Percentiles rank a stretch among this genome's conserved stretches.
phyloP scores from a whole-genome alignment of 2,329 filamentous ascomycete genomes.

The Penicillium sp. region DNA sequence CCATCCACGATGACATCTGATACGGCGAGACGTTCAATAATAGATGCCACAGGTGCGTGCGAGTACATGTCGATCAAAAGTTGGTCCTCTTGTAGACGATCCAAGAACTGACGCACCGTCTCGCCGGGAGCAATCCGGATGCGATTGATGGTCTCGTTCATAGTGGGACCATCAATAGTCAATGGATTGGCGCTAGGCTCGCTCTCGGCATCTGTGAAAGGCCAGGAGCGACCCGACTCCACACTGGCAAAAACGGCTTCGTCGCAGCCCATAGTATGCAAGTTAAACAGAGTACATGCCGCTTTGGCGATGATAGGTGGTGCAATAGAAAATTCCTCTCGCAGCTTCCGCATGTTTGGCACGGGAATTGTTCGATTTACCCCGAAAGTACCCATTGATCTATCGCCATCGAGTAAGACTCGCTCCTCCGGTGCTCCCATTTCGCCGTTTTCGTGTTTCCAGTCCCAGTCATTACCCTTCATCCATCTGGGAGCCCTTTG shows the following conservation, averaged over 20 bases:
- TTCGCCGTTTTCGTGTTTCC: not conserved
- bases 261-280: not conserved
- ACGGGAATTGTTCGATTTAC: not conserved
- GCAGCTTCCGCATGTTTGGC: not conserved
- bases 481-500: not conserved
- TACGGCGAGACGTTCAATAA: not conserved
- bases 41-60: not conserved
- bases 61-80: not conserved
- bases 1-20: not conserved
- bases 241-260: not conserved
- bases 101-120: not conserved
- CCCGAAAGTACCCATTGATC: not conserved
- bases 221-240: not conserved
- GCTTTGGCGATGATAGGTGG: not conserved
- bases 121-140: not conserved
- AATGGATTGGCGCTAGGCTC: not conserved
- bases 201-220: not conserved
- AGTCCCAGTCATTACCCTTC: not conserved
- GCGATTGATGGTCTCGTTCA: not conserved
- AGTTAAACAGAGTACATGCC: not conserved
- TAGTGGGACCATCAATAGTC: not conserved
- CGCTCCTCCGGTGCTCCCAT: not conserved
- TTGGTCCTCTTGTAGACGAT: not conserved
- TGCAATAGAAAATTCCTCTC: not conserved
- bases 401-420: not conserved